Base-by-base conservation (phyloP, 495 filamentous ascomycete genomes). In the Bryoglossum gracile region DNA sequence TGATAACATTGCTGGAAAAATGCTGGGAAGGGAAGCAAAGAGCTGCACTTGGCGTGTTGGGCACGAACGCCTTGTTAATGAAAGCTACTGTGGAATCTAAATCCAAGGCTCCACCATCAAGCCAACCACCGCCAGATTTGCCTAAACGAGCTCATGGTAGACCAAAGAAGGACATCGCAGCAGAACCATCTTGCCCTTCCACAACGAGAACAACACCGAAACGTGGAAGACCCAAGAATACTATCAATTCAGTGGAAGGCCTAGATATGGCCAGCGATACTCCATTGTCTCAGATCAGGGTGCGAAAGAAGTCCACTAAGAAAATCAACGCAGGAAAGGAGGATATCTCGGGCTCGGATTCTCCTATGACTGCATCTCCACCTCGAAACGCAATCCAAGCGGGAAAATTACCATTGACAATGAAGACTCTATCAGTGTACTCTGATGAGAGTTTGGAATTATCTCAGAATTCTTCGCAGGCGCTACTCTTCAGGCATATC, bases 1-100 rank as follows among this genome's bases (percentile, higher is more conserved):
- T 87, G 84, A 82, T 92, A 25, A 67, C 77, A 10, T 59, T 88
- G 10, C 66, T 92, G 4, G 67, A 86, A 43, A 77, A 78, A 57
- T 92, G 87, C 59, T 94, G 87, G 86, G 63, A 75, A 30, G 71
- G 68, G 24, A 69, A 71, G 52, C 59, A 62, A 35, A 48, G 53
- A 32, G 19, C 18, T 14, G 59, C 53, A 8, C 39, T 58, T 14
- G 46, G 50, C 14, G 17, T 21, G 38, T 33, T 56, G 18, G 53
- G 28, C 1, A 37, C 50, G 3, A 62, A 66, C 45, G 14, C 22
- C 1, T 17, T 17, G 11, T 13, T 43, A 8, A 40, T 30, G 13
- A 24, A 41, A 13, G 32, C 54, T 4, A 34, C 24, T 8, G 41
- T 47, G 11, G 10, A 30, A 19, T 43, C 41, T 2, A 43, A 43